Percentiles rank a stretch among this genome's conserved stretches.
Evolutionary conservation across 2,329 filamentous ascomycete genomes (phyloP).

Genomic region (Sporothrix variecibatus): DNA sequence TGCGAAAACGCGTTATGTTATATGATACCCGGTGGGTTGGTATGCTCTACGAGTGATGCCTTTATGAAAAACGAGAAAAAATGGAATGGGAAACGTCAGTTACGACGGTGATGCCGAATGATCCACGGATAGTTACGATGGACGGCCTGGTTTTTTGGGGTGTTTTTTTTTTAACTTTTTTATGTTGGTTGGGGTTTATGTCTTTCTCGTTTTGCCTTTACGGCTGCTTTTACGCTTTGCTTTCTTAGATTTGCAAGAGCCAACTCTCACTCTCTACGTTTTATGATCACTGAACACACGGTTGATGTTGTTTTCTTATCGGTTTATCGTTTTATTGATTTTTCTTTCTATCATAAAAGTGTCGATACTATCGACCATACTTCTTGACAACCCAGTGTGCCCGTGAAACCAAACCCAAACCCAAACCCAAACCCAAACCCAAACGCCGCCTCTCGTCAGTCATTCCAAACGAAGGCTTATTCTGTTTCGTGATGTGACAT

Average conservation of each 20-base stretch:
- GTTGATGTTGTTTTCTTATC: neutral
- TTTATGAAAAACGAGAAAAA: neutral
- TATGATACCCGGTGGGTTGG: constrained; percentile 9
- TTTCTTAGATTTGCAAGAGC: constrained; percentile 4
- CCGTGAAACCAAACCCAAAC: neutral
- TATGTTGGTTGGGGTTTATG: neutral
- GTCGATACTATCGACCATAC: neutral
- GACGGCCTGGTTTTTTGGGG: neutral
- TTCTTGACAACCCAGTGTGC: neutral
- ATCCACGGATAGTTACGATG: neutral
- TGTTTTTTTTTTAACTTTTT: neutral
- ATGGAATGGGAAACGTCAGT: neutral
- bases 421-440: neutral
- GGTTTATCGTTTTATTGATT: constrained; percentile 10
- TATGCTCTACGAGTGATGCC: neutral
- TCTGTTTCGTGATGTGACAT: neutral
- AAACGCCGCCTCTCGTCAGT: neutral
- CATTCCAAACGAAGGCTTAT: neutral
- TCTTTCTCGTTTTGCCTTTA: neutral
- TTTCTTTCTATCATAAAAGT: neutral
- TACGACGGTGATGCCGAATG: neutral
- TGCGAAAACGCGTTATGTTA: neutral
- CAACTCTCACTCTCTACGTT: neutral
- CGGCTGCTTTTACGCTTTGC: neutral
- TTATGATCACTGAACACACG: neutral